These are phyloP conservation scores for Cyclotella sp. DNA, from an alignment of 108 stramenopile species.

Conservation along the genomic window DNA sequence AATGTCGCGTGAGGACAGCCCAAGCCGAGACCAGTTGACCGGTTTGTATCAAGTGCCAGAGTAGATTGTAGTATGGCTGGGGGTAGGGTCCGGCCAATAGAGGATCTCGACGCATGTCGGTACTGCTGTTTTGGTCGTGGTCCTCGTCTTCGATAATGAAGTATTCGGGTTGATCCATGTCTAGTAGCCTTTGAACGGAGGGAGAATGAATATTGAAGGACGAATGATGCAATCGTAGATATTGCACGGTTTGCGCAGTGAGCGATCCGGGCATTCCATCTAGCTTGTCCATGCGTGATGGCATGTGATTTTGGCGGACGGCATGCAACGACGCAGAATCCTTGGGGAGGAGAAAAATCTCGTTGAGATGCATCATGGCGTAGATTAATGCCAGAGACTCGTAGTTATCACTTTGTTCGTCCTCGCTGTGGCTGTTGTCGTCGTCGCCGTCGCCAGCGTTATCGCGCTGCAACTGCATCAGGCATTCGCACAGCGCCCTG, in stretches of 20 bases:
- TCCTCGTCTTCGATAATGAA: constrained; percentile 13
- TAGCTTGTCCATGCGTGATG: constrained; percentile 6
- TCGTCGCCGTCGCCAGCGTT: constrained; percentile 18
- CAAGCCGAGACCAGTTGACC: constrained; percentile 77
- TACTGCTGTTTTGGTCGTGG: not conserved
- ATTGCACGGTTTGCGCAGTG: constrained; percentile 83
- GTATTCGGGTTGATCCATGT: constrained; percentile 71
- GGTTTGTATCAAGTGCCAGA: constrained; percentile 50
- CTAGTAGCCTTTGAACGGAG: constrained; percentile 44
- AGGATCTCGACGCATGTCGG: not conserved
- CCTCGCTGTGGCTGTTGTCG: constrained; percentile 8
- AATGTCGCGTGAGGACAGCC: constrained; percentile 71
- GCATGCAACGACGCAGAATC: no score
- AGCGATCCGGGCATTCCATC: constrained; percentile 59
- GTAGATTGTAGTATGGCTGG: constrained; percentile 59
- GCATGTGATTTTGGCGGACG: no score
- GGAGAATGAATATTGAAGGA: constrained; percentile 16
- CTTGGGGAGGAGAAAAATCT: constrained; percentile 56
- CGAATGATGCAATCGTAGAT: constrained; percentile 62
- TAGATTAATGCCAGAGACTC: constrained; percentile 65
- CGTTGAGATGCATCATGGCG: constrained; percentile 68
- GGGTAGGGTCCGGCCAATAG: constrained; percentile 28
- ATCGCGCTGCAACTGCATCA: constrained; percentile 48
- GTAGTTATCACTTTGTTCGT: constrained; percentile 33
- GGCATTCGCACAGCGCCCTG: constrained; percentile 56